Evolutionary conservation across 176 grass and related monocot genomes (phyloP).

Genomic region (Zoysia japonica): DNA sequence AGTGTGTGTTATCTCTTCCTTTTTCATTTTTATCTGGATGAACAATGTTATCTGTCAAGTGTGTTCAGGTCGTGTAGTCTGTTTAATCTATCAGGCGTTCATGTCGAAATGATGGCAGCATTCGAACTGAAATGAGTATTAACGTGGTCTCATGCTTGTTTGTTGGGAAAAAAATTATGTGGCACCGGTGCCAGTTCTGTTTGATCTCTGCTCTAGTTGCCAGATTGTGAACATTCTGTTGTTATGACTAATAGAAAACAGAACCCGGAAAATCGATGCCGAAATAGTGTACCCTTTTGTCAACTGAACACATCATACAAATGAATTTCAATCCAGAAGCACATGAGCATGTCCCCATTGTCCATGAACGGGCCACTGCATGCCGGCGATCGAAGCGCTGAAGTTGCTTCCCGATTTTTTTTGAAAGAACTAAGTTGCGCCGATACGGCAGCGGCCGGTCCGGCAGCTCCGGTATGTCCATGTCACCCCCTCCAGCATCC

Average conservation of each 20-base stretch:
- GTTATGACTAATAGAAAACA: not conserved
- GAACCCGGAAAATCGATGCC: not conserved
- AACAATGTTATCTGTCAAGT: slow-evolving; percentile 22
- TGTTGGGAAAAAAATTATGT: not conserved
- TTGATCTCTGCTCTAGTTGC: not conserved
- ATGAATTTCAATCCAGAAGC: slow-evolving; percentile 42
- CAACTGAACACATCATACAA: slow-evolving; percentile 19
- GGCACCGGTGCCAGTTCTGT: not conserved
- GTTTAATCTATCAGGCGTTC: slow-evolving; percentile 2
- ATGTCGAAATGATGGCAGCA: not conserved
- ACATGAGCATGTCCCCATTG: slow-evolving; percentile 73
- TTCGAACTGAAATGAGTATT: slow-evolving; percentile 18
- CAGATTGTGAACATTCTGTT: not conserved
- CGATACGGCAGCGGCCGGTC: slow-evolving; percentile 74
- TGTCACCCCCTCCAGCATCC: slow-evolving; percentile 85
- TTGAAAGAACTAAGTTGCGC: slow-evolving; percentile 30
- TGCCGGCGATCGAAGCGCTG: slow-evolving; percentile 52
- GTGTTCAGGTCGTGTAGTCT: not conserved
- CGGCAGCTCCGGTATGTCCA: slow-evolving; percentile 70
- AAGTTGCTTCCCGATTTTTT: slow-evolving; percentile 57
- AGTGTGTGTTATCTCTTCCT: slow-evolving; percentile 27
- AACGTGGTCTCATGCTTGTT: slow-evolving; percentile 16
- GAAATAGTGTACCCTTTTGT: slow-evolving; percentile 16
- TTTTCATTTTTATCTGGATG: slow-evolving; percentile 33
- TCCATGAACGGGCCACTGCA: slow-evolving; percentile 53